phyloP scores from a whole-genome alignment of 1,139 yeast genomes.

The Ogataea hybrid region DNA sequence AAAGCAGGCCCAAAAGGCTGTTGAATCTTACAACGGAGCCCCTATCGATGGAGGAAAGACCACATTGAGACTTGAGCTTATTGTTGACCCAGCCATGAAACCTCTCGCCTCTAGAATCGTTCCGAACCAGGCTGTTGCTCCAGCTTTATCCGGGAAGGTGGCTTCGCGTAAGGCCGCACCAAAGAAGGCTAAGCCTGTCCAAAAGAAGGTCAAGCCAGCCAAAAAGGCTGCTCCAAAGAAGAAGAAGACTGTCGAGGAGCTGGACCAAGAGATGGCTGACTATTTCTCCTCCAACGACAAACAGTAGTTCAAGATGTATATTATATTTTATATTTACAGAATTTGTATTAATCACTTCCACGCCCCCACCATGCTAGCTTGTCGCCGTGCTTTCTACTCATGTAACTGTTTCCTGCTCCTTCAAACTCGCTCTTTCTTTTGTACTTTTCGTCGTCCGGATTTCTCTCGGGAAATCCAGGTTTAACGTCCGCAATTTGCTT shows the following conservation, averaged over 20 bases:
- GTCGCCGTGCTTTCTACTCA: constrained; percentile 48
- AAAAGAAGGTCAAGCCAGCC: constrained; percentile 28
- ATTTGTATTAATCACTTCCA: constrained; percentile 7
- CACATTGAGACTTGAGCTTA: too few species aligned
- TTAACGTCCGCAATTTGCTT: constrained; percentile 35
- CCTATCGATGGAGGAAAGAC: too few species aligned
- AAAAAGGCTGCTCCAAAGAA: constrained; percentile 35
- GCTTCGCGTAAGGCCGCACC: constrained; percentile 6
- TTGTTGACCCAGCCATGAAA: constrained; percentile 69
- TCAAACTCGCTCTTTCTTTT: constrained; percentile 59
- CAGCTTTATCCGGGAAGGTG: constrained; percentile 31
- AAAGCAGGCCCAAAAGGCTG: too few species aligned
- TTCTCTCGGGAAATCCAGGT: constrained; percentile 43
- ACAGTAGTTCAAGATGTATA: constrained; percentile 3
- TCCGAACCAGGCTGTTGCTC: constrained; percentile 38
- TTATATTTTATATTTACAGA: background rate
- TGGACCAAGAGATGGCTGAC: constrained; percentile 92
- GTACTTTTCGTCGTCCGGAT: constrained; percentile 24
- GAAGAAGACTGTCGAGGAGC: constrained; percentile 82
- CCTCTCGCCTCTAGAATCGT: constrained; percentile 72
- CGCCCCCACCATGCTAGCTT: constrained; percentile 25
- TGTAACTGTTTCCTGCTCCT: constrained; percentile 61
- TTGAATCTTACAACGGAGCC: too few species aligned
- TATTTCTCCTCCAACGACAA: constrained; percentile 31
- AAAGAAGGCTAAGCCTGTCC: constrained; percentile 33